Evolutionary conservation across 2,329 filamentous ascomycete species (phyloP), one percentile per base, ranked within the genome.

Genomic region (Aspergillus hortae): DNA sequence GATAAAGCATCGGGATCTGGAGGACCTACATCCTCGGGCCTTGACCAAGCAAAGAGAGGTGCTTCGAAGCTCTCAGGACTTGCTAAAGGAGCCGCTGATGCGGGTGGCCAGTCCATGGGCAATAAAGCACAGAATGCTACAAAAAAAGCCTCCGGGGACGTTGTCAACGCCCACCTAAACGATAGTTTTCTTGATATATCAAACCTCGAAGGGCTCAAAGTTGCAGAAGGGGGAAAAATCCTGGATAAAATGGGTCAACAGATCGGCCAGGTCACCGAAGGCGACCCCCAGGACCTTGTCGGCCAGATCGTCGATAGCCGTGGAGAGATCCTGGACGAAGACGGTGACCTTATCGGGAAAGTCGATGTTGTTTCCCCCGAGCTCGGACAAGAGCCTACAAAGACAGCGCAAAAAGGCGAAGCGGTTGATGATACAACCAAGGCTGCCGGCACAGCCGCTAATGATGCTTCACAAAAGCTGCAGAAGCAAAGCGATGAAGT

Each of bases 381-480:
- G 11, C 67, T 47, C 1, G 55, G 61, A 36, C 51, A 60, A 11
- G 58, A 32, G 67, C 75, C 32, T 75, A 84, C 57, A 69, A 77
- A 58, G 76, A 81, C 40, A 59, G 68, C 19, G 64, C 70, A 46
- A 73, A 70, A 74, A 5, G 72, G 72, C 23, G 63, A 66, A 25
- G 65, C 75, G 35, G 66, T 69, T n/a, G 72, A 74, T 52, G 73
- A 72, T 25, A 69, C 74, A 17, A 67, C 71, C 0, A 64, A 68
- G 53, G 71, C 74, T 42, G 35, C 44, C 12, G 45, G 72, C 46
- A 68, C 71, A 11, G 67, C 68, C 12, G 71, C 72, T 55, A 63
- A 38, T 17, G 9, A 6, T 9, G 35, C 35, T n/a, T 2, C 4
- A 7, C 35, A 38, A 38, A n/a, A 38, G 35, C 35, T 38, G 14